Conservation (phyloP, 2,329 filamentous ascomycete genomes). For the Aspergillus sp. region DNA sequence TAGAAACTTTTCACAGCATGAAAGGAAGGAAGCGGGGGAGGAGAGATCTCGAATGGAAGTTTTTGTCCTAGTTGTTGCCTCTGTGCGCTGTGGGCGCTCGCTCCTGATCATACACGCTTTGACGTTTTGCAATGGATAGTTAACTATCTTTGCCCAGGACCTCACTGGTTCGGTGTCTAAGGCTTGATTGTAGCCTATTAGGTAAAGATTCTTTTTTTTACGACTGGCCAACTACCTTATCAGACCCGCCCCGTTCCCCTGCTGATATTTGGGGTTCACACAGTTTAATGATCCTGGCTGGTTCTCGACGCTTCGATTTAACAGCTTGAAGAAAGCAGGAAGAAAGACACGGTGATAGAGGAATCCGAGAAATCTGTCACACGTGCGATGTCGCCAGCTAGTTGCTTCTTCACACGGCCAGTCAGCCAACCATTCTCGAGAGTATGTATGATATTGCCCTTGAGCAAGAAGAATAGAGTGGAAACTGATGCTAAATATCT, state of each 20-base stretch:
- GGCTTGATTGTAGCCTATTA: neutral
- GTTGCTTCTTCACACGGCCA: neutral
- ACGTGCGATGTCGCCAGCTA: neutral
- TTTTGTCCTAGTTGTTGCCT: too few species aligned
- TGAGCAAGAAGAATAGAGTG: neutral
- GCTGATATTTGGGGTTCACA: neutral
- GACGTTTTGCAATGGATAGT: neutral
- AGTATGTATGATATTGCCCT: neutral
- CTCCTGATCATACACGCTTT: neutral
- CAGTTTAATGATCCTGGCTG: slow-evolving; percentile 3
- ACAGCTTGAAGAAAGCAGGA: neutral
- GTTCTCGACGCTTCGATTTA: neutral
- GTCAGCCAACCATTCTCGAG: too few species aligned
- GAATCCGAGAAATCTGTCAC: neutral
- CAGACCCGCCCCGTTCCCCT: neutral
- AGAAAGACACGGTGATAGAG: neutral
- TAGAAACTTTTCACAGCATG: slow-evolving; percentile 1
- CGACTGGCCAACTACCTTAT: too few species aligned
- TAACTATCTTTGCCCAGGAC: neutral
- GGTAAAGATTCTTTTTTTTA: too few species aligned
- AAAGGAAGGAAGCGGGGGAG: neutral
- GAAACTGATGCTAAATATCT: neutral
- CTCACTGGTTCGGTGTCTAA: slow-evolving; percentile 5
- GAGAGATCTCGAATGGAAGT: neutral
- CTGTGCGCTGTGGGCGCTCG: slow-evolving; percentile 3